Evolutionary conservation across 176 grass and related monocot genomes (phyloP), one percentile per base, ranked within the genome.

Genomic region (Juncus inflexus): DNA sequence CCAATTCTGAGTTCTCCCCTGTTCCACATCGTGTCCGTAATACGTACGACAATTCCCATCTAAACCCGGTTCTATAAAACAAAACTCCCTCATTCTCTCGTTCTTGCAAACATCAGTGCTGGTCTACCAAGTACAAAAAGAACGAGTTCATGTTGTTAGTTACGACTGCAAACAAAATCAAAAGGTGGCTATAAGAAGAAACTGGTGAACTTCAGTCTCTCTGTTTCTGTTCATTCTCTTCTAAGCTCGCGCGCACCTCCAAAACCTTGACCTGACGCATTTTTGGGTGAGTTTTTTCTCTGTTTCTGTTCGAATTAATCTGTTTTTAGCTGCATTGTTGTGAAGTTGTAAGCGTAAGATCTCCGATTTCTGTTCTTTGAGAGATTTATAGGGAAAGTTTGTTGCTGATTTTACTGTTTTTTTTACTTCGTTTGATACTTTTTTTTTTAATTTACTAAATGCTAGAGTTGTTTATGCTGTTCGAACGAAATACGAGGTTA

Each of bases 131-230:
- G 12, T n/a, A 12, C 37, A 6, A 38, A 36, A 15, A 47, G 45
- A 67, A 42, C 42, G 3, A 35, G 15, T 42, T 37, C 45, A 38
- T 10, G 43, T 47, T 16, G 19, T 50, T 35, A 42, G 28, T 65
- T 47, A 7, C 13, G 4, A 65, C 0, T 9, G 35, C 15, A 11
- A 52, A 67, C 42, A 67, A 67, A 52, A 51, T 7, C 7, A 28
- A 67, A 67, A 42, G 8, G 16, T 50, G 52, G 64, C 16, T 52
- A 66, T 66, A 52, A 66, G 64, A 50, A 52, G 64, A 14, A 37
- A 50, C 45, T 37, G 3, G 7, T 7, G 42, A 9, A 63, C 11
- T 3, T 42, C 12, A 11, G 2, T 36, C 60, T 63, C 7, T 3
- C 0, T 11, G 3, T 35, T n/a, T 63, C 36, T 42, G 12, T 15